Conservation (phyloP, 2,329 filamentous ascomycete species). For the Beauveria pseudobassiana region DNA sequence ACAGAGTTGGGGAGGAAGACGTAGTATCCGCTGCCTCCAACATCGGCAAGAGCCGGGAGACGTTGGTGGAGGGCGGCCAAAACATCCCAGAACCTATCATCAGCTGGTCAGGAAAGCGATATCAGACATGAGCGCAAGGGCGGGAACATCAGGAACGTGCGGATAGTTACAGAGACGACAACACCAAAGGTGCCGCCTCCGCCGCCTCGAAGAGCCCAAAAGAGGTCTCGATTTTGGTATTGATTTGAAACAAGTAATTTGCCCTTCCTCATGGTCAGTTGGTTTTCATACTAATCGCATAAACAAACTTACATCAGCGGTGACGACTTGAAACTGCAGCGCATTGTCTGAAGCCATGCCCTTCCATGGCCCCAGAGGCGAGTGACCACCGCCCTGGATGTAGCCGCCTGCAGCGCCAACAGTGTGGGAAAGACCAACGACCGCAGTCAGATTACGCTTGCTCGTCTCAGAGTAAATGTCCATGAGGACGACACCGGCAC, state of each 20-base stretch:
- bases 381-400: conserved; percentile 27
- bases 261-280: conserved; percentile 15
- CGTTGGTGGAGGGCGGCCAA: conserved; percentile 21
- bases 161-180: conserved; percentile 34
- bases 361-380: conserved; percentile 22
- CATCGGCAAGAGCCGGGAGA: conserved; percentile 29
- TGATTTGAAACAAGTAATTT: conserved; percentile 24
- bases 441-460: conserved; percentile 18
- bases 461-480: conserved; percentile 19
- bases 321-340: conserved; percentile 26
- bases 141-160: conserved; percentile 30
- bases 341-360: conserved; percentile 30
- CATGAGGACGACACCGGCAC: conserved; percentile 20
- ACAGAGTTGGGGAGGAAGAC: conserved; percentile 19
- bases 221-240: conserved; percentile 32
- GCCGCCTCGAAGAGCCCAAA: conserved; percentile 39
- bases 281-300: background rate
- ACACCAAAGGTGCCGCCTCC: conserved; percentile 38
- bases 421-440: conserved; percentile 22
- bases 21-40: conserved; percentile 30
- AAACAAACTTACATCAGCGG: conserved; percentile 22
- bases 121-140: conserved; percentile 22
- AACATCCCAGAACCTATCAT: conserved; percentile 25
- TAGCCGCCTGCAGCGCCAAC: conserved; percentile 24
- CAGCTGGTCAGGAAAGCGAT: conserved; percentile 22